Conservation (phyloP, 208 protist genomes). For the Leishmania guyanensis region DNA sequence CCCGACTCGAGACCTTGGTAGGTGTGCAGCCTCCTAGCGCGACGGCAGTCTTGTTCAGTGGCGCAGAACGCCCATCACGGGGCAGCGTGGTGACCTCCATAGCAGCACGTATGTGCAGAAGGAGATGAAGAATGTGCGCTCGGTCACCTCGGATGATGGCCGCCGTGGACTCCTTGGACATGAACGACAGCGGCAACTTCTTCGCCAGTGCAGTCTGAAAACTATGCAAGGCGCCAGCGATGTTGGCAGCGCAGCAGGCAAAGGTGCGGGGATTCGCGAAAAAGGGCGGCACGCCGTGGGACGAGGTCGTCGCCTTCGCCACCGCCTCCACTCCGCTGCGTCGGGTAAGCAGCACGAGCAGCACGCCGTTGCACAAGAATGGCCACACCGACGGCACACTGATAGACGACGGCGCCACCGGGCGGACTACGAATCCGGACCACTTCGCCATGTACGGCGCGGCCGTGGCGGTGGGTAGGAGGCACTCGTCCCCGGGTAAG, state of each 20-base stretch:
- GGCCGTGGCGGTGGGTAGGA: constrained; percentile 47
- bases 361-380: constrained; percentile 74
- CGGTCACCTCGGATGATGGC: constrained; percentile 56
- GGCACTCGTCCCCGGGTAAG: constrained; percentile 63
- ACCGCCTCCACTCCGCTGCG: constrained; percentile 21
- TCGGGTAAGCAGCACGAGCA: constrained; percentile 50
- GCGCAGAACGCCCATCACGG: not conserved
- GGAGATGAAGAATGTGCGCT: constrained; percentile 42
- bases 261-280: constrained; percentile 55
- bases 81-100: constrained; percentile 1
- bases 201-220: constrained; percentile 22
- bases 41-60: not conserved
- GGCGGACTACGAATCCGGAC: constrained; percentile 25
- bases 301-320: not conserved
- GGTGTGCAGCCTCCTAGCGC: not conserved
- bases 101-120: constrained; percentile 31
- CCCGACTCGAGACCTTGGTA: not conserved
- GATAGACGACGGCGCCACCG: constrained; percentile 36
- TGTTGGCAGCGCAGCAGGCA: constrained; percentile 60
- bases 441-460: constrained; percentile 60
- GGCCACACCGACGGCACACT: constrained; percentile 80
- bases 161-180: constrained; percentile 25
- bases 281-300: constrained; percentile 12
- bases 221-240: constrained; percentile 35
- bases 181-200: constrained; percentile 5